These are phyloP conservation scores for Fusarium sp. DNA, from an alignment of 2,329 filamentous ascomycete species.

Conservation along the genomic window DNA sequence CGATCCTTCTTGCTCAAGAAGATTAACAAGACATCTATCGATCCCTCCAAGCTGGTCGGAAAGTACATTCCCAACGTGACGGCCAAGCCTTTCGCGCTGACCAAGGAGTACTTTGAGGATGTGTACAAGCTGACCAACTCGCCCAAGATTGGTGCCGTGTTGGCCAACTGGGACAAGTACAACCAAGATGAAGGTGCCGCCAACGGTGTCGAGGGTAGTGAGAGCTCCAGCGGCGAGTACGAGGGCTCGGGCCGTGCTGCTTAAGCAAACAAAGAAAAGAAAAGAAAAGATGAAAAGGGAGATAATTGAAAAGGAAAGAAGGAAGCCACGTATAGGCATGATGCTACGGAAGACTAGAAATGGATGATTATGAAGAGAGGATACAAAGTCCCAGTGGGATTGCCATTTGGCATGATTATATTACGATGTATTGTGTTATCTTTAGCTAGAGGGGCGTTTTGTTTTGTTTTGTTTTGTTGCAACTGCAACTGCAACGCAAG, in stretches of 20 bases:
- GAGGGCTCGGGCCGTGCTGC: conserved; percentile 59
- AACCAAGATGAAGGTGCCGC: conserved; percentile 61
- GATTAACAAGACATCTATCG: conserved; percentile 99
- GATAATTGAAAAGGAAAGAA: conserved; percentile 13
- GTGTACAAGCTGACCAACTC: conserved; percentile 94
- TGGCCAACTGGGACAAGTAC: conserved; percentile 90
- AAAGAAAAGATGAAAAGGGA: conserved; percentile 22
- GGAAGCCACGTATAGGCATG: conserved; percentile 27
- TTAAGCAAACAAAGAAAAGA: conserved; percentile 43
- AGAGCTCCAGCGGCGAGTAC: conserved; percentile 57
- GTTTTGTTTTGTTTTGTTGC: no score
- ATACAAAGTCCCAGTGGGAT: conserved; percentile 40
- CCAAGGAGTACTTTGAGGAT: conserved; percentile 99
- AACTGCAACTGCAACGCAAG: conserved; percentile 18
- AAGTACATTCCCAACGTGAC: conserved; percentile 99
- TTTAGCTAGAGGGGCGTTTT: conserved; percentile 46
- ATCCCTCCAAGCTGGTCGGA: conserved; percentile 94
- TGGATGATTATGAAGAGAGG: conserved; percentile 44
- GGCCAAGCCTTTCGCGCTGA: conserved; percentile 92
- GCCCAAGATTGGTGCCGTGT: conserved; percentile 79
- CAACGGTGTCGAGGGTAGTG: conserved; percentile 53
- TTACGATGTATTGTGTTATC: conserved; percentile 46
- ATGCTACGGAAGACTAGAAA: conserved; percentile 33
- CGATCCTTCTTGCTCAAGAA: conserved; percentile 98
- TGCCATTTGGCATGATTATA: conserved; percentile 44